Evolutionary conservation across 2,329 filamentous ascomycete species (phyloP).

Genomic region (Graphilbum fragrans): DNA sequence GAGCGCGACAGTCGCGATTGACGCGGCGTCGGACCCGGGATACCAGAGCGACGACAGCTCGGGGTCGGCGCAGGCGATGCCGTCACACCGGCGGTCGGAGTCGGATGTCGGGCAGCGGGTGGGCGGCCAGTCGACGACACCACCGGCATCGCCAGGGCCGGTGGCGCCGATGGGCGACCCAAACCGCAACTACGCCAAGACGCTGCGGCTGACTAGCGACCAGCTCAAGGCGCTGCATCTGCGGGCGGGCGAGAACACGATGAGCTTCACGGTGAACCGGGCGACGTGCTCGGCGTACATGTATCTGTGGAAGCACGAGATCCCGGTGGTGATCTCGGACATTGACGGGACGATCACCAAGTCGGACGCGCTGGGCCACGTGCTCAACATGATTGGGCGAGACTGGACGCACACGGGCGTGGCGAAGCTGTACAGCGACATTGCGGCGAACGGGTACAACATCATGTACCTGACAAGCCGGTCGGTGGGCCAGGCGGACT

Average conservation of each 20-base stretch:
- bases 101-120: constrained; percentile 45
- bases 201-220: constrained; percentile 84
- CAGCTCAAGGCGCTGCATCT: constrained; percentile 80
- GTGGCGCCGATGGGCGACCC: constrained; percentile 47
- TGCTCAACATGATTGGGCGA: constrained; percentile 89
- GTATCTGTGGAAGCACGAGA: constrained; percentile 86
- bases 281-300: constrained; percentile 87
- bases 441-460: constrained; percentile 91
- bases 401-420: constrained; percentile 98
- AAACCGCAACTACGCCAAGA: constrained; percentile 90
- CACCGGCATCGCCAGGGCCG: constrained; percentile 59
- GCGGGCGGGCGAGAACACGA: constrained; percentile 75
- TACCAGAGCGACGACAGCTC: constrained; percentile 86
- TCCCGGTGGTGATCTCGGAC: constrained; percentile 93
- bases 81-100: constrained; percentile 50
- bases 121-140: constrained; percentile 44
- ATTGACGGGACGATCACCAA: constrained; percentile 99
- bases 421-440: constrained; percentile 94
- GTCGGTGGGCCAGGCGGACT: constrained; percentile 87
- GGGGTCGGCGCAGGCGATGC: constrained; percentile 25
- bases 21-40: constrained; percentile 82
- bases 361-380: constrained; percentile 86
- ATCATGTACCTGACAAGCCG: constrained; percentile 96
- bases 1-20: constrained; percentile 46
- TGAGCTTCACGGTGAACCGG: constrained; percentile 94